phyloP scores from a whole-genome alignment of 495 filamentous ascomycete species.

The Daldinia grandis region DNA sequence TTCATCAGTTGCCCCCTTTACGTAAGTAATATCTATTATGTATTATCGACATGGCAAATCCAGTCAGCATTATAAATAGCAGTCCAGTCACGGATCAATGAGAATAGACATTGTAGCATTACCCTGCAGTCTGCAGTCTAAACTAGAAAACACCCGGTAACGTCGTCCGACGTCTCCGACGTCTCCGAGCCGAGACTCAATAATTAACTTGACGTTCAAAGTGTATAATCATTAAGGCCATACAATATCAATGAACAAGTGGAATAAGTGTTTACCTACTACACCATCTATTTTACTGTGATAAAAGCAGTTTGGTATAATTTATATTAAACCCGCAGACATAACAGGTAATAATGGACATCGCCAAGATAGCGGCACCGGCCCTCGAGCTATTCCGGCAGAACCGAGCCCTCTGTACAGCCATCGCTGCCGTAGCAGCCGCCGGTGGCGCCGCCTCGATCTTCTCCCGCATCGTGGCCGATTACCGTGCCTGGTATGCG shows the following conservation, averaged over 20 bases:
- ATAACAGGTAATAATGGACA: slow-evolving; percentile 15
- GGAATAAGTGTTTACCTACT: background rate
- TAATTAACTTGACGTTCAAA: too few species aligned
- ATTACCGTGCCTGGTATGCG: slow-evolving; percentile 45
- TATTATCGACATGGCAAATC: too few species aligned
- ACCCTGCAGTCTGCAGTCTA: too few species aligned
- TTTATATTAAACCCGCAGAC: background rate
- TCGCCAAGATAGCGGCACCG: background rate
- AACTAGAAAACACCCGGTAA: background rate
- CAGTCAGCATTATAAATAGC: too few species aligned
- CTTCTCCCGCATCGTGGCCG: slow-evolving; percentile 14
- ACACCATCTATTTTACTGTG: background rate
- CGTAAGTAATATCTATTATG: background rate
- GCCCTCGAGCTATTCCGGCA: slow-evolving; percentile 9
- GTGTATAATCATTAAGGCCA: too few species aligned
- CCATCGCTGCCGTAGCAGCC: slow-evolving; percentile 8
- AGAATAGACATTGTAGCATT: background rate
- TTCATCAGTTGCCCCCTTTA: background rate
- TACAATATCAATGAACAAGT: too few species aligned
- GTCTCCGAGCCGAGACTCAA: slow-evolving; percentile 33
- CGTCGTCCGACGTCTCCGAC: slow-evolving; percentile 26
- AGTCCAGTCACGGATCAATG: too few species aligned
- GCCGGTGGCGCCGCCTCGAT: slow-evolving; percentile 4
- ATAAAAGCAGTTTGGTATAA: too few species aligned
- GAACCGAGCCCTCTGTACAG: slow-evolving; percentile 14